Percentiles rank a stretch among this genome's conserved stretches.
Evolutionary conservation across 345 rosid species (phyloP).

Genomic region (Mallotus nudiflorus): DNA sequence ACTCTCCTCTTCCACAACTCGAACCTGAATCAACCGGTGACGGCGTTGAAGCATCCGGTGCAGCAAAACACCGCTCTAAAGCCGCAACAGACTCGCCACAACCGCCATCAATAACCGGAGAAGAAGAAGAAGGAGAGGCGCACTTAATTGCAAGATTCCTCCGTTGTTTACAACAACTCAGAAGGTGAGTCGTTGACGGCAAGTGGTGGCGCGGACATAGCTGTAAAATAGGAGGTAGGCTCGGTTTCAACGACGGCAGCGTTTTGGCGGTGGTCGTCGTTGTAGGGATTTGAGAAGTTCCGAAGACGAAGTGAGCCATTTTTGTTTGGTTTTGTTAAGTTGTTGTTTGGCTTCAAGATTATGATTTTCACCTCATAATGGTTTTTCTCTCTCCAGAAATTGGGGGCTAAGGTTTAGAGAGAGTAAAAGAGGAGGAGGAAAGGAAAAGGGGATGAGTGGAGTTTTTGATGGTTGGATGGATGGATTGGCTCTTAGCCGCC

Average conservation of each 20-base stretch:
- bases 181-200: too few relatives aligned
- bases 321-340: too few relatives aligned
- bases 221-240: slow-evolving; percentile 13
- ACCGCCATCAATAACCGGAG: slow-evolving; percentile 37
- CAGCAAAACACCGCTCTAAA: slow-evolving; percentile 64
- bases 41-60: slow-evolving; percentile 30
- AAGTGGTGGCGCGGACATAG: slow-evolving; percentile 11
- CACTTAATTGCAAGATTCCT: slow-evolving; percentile 37
- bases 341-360: neutral
- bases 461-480: neutral
- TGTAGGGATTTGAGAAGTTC: slow-evolving; percentile 20
- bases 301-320: slow-evolving; percentile 29
- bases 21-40: slow-evolving; percentile 26
- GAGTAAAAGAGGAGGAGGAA: neutral
- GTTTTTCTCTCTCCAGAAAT: slow-evolving; percentile 16
- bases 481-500: neutral
- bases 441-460: neutral
- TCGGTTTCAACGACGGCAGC: neutral
- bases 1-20: slow-evolving; percentile 33
- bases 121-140: slow-evolving; percentile 27
- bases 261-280: neutral
- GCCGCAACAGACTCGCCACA: slow-evolving; percentile 34
- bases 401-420: neutral
- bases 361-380: neutral
- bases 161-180: slow-evolving; percentile 40